Conservation (phyloP, 1,284 basidiomycete genomes). For the Apiotrichum montevideense region DNA sequence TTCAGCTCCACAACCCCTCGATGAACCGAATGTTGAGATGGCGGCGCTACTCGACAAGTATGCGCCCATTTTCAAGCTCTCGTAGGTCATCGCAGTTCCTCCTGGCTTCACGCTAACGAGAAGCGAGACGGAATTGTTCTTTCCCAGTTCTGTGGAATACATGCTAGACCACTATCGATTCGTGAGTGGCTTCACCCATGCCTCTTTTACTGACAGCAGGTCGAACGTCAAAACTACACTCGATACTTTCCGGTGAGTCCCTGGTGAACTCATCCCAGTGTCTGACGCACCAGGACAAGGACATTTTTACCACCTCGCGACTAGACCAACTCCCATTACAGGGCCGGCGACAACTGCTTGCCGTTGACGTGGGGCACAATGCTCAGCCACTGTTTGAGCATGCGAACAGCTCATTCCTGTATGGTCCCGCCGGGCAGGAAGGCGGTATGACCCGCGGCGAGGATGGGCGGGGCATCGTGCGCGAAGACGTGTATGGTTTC, state of each 20-base stretch:
- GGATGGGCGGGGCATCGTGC: constrained; percentile 26
- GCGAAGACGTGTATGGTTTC: constrained; percentile 40
- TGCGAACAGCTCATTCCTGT: constrained; percentile 26
- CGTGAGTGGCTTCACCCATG: constrained; percentile 11
- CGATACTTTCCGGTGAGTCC: constrained; percentile 1
- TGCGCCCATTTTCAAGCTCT: constrained; percentile 41
- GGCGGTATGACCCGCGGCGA: constrained; percentile 17
- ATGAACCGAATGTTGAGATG: constrained; percentile 14
- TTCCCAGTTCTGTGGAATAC: constrained; percentile 39
- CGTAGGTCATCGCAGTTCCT: constrained; percentile 19
- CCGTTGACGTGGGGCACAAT: constrained; percentile 31
- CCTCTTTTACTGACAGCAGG: constrained; percentile 7
- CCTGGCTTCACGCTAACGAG: background rate
- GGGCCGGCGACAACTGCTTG: constrained; percentile 22
- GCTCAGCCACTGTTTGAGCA: constrained; percentile 33
- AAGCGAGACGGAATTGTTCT: constrained; percentile 34
- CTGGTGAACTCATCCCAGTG: background rate
- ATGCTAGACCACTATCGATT: constrained; percentile 39
- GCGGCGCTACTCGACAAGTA: constrained; percentile 31
- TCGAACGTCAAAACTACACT: constrained; percentile 18
- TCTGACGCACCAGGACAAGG: constrained; percentile 17
- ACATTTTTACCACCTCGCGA: constrained; percentile 16
- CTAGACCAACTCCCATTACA: constrained; percentile 22
- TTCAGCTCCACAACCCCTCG: background rate
- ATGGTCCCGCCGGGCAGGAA: constrained; percentile 30